phyloP scores from a whole-genome alignment of 768 basidiomycete species.

The Calocera viscosa region DNA sequence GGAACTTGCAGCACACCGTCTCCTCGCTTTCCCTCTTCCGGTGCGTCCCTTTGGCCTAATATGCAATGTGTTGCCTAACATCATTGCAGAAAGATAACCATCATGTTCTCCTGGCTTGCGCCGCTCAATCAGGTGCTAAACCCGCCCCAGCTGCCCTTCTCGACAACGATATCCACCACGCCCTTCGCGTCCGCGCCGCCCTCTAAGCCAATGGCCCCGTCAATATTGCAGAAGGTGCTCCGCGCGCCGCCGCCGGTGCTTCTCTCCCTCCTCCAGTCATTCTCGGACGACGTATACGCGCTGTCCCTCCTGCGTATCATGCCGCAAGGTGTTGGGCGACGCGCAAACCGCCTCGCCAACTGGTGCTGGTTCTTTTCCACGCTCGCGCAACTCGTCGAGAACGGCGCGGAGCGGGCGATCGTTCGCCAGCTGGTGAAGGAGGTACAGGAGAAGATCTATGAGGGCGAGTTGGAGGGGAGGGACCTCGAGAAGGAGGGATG shows the following conservation, averaged over 20 bases:
- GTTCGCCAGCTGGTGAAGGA: slow-evolving; percentile 47
- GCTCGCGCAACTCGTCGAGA: slow-evolving; percentile 69
- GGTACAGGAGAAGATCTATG: slow-evolving; percentile 24
- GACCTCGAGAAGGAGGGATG: slow-evolving; percentile 8
- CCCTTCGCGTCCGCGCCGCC: slow-evolving; percentile 7
- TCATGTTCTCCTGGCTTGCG: slow-evolving; percentile 74
- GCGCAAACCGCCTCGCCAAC: slow-evolving; percentile 62
- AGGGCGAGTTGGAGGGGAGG: slow-evolving; percentile 22
- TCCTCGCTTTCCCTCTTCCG: slow-evolving; percentile 64
- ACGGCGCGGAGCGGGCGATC: slow-evolving; percentile 63
- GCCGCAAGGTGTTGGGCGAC: slow-evolving; percentile 48
- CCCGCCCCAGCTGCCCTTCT: slow-evolving; percentile 52
- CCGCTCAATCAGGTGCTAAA: slow-evolving; percentile 60
- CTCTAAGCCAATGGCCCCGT: not conserved
- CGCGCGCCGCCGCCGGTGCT: slow-evolving; percentile 74
- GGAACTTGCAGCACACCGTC: slow-evolving; percentile 48
- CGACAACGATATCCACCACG: slow-evolving; percentile 32
- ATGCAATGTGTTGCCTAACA: slow-evolving; percentile 6
- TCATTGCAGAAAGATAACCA: slow-evolving; percentile 52
- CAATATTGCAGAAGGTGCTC: slow-evolving; percentile 54
- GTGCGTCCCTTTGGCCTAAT: slow-evolving; percentile 29
- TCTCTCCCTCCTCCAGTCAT: slow-evolving; percentile 41
- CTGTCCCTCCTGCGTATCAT: slow-evolving; percentile 57
- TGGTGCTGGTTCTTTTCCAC: slow-evolving; percentile 81
- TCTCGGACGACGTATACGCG: slow-evolving; percentile 71